Evolutionary conservation across 371 early-diverging fungal species (phyloP).

Genomic region (Mortierella sp.): DNA sequence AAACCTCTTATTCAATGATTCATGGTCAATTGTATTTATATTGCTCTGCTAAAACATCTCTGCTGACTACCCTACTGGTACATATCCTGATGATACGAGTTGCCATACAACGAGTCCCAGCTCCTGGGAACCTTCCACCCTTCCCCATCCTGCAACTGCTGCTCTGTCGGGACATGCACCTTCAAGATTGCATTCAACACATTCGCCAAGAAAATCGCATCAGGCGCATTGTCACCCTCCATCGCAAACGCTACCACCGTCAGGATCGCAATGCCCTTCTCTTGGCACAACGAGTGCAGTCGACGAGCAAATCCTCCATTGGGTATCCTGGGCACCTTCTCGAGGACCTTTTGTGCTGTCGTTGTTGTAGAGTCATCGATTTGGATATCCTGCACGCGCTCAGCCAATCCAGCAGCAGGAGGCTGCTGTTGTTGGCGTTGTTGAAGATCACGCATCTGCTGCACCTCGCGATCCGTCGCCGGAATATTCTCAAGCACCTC

Average conservation of each 20-base stretch:
- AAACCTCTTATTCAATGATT: no score
- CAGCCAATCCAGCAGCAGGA: slow-evolving; percentile 9
- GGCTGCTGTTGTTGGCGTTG: neutral
- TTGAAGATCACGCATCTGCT: slow-evolving; percentile 6
- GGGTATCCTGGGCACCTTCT: slow-evolving; percentile 61
- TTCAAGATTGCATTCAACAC: slow-evolving; percentile 66
- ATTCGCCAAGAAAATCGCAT: slow-evolving; percentile 74
- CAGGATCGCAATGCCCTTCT: slow-evolving; percentile 58
- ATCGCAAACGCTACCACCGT: slow-evolving; percentile 75
- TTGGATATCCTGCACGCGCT: slow-evolving; percentile 58
- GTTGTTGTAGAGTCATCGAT: slow-evolving; percentile 30
- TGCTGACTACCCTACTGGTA: no score
- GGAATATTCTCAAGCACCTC: slow-evolving; percentile 33
- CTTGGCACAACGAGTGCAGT: slow-evolving; percentile 59
- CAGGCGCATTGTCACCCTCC: slow-evolving; percentile 85
- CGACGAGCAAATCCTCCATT: slow-evolving; percentile 69
- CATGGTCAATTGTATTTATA: no score
- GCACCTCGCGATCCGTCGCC: slow-evolving; percentile 26
- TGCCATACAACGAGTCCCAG: slow-evolving; percentile 68
- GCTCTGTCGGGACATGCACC: slow-evolving; percentile 44
- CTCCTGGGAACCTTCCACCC: slow-evolving; percentile 77
- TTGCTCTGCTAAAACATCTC: no score
- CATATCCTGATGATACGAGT: slow-evolving; percentile 52
- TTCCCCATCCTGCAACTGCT: slow-evolving; percentile 33
- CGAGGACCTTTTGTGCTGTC: slow-evolving; percentile 17